Evolutionary conservation across 495 filamentous ascomycete genomes (phyloP), one percentile per base, ranked within the genome.

Genomic region (Penicillium paxilli): DNA sequence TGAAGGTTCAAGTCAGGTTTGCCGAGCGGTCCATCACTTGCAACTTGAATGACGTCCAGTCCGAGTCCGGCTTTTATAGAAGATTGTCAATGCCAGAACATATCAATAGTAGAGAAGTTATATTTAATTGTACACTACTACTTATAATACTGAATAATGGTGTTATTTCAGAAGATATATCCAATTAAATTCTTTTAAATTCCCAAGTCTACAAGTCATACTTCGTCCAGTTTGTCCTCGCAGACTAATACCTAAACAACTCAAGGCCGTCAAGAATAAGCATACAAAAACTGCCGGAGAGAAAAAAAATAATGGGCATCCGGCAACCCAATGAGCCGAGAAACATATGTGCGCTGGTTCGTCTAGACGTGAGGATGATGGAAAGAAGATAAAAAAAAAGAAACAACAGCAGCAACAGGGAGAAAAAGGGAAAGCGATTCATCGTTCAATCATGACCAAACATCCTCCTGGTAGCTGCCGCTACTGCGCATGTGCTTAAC

Each of bases 391-490:
- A n/a, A n/a, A n/a, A n/a, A n/a, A n/a, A n/a, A n/a, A n/a, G n/a
- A n/a, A n/a, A n/a, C n/a, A n/a, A n/a, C n/a, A n/a, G n/a, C n/a
- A 50, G 16, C 49, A 51, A 44, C 40, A 55, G 64, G 42, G 35
- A 19, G 51, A 53, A 49, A 60, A 55, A 53, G 49, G 54, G 60
- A 42, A 63, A 60, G 38, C 21, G 32, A 48, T 37, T 52, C n/a
- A n/a, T n/a, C n/a, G n/a, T 51, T 60, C 49, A 50, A 62, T 81
- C 76, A 95, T 78, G 89, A 94, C 90, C 90, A 95, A 33, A 95
- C 90, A 69, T 95, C 90, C 80, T 95, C 94, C 79, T 98, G 94
- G 80, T 99, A 99, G 71, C 93, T 89, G 67, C 96, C 96, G 59
- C 86, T 83, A 52, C 87, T 84, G 59, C 95, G 85, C 90, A 99